Conservation (phyloP, 1,139 yeast genomes). For the Debaryomycetaceae sp. region DNA sequence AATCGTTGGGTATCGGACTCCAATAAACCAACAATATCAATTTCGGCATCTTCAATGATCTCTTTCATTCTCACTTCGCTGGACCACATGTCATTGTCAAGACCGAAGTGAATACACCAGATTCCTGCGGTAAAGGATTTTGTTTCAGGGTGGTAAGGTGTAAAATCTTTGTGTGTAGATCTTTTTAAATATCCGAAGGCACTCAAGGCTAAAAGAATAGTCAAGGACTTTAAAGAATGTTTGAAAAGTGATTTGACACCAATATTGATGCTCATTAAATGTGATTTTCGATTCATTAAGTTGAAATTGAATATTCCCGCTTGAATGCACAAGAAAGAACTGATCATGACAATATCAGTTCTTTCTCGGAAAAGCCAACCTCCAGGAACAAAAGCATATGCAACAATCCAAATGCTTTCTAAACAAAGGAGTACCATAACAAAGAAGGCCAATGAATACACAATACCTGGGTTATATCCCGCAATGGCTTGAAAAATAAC, state of each 20-base stretch:
- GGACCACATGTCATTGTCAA: slow-evolving; percentile 98
- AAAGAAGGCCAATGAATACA: slow-evolving; percentile 58
- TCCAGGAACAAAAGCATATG: slow-evolving; percentile 96
- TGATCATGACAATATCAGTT: slow-evolving; percentile 65
- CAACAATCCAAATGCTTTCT: slow-evolving; percentile 95
- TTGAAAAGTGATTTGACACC: slow-evolving; percentile 19
- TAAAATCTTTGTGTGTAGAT: slow-evolving; percentile 54
- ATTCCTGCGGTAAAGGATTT: slow-evolving; percentile 87
- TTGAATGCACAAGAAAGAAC: slow-evolving; percentile 43
- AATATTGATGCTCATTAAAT: slow-evolving; percentile 19
- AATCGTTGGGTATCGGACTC: slow-evolving; percentile 94
- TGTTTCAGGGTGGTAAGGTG: slow-evolving; percentile 76
- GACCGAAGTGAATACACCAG: slow-evolving; percentile 97
- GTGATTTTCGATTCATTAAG: slow-evolving; percentile 20
- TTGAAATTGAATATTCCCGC: slow-evolving; percentile 35
- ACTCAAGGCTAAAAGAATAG: slow-evolving; percentile 31
- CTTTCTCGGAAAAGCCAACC: slow-evolving; percentile 87
- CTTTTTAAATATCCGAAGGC: slow-evolving; percentile 51
- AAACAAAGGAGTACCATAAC: slow-evolving; percentile 56
- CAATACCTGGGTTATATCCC: slow-evolving; percentile 54
- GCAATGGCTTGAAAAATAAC: slow-evolving; percentile 55
- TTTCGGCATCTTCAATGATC: slow-evolving; percentile 76
- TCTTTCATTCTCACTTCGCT: slow-evolving; percentile 87
- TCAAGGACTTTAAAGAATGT: slow-evolving; percentile 22
- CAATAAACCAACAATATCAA: slow-evolving; percentile 85